Evolutionary conservation across 2,329 filamentous ascomycete species (phyloP), one percentile per base, ranked within the genome.

Genomic region (Colletotrichum limetticola): DNA sequence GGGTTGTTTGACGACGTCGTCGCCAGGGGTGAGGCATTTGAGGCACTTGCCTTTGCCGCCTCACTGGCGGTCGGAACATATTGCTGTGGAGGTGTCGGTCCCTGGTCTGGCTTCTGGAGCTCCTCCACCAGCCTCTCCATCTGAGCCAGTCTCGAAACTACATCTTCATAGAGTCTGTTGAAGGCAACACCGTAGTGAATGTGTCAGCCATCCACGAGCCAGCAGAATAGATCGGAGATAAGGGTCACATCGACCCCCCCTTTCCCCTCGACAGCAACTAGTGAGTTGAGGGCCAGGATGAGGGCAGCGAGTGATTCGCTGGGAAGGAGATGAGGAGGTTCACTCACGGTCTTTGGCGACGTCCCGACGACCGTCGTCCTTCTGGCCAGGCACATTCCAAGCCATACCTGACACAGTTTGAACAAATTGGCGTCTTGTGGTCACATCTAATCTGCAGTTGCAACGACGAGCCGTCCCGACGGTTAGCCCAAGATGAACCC

Each of bases 1-100:
- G 64, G 66, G 6, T 56, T 35, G 11, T 52, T 52, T 14, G 80
- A 78, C 35, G 80, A 84, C 24, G 58, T 59, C 12, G 53, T 46
- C 19, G 53, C 53, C 19, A 52, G 11, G 19, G 67, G 67, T 6
- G 60, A 70, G 19, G 58, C 37, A 30, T 28, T 49, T 22, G 42
- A n/a, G 19, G 42, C 42, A 11, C 42, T 49, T 49, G 42, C 42
- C 42, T 49, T 49, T 49, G 19, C 37, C 28, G 68, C 8, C 30
- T 72, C 69, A 37, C 24, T 26, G 22, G 42, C 16, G 14, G 22
- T 57, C 49, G 22, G 35, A 3, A 52, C 42, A 49, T 49, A 49
- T n/a, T 68, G 59, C 7, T 52, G 64, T 32, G 69, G 65, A 59
- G 67, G 61, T 19, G 61, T 67, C 7, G 28, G 22, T 6, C 35